Evolutionary conservation across 179 eudicot species (phyloP).

Genomic region (Beta lomatogona): DNA sequence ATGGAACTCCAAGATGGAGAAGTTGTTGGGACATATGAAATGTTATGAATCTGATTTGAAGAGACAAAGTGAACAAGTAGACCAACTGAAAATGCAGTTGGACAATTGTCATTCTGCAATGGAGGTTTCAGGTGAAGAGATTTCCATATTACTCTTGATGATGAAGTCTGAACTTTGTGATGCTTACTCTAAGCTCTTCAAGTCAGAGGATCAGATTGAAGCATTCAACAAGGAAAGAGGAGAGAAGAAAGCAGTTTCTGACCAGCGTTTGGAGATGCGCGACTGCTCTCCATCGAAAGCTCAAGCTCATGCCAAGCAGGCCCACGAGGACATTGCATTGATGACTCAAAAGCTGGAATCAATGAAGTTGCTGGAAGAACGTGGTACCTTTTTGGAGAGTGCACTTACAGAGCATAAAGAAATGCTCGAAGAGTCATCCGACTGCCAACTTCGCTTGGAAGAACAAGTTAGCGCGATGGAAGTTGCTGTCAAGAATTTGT

Average conservation of each 20-base stretch:
- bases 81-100: constrained; percentile 54
- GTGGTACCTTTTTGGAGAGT: constrained; percentile 40
- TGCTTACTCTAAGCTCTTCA: constrained; percentile 40
- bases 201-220: constrained; percentile 39
- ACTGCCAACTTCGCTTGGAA: constrained; percentile 41
- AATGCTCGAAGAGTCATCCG: constrained; percentile 54
- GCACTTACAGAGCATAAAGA: constrained; percentile 51
- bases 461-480: constrained; percentile 59
- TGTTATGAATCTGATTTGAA: constrained; percentile 47
- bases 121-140: constrained; percentile 68
- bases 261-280: constrained; percentile 40
- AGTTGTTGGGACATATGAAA: constrained; percentile 46
- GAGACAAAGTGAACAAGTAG: constrained; percentile 44
- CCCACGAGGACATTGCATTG: constrained; percentile 44
- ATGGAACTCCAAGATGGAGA: constrained; percentile 65
- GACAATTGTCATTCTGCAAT: constrained; percentile 61
- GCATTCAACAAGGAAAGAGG: constrained; percentile 18
- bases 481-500: constrained; percentile 38
- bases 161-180: constrained; percentile 59
- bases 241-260: constrained; percentile 35
- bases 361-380: constrained; percentile 41
- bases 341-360: constrained; percentile 53
- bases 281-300: constrained; percentile 31
- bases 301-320: constrained; percentile 43
- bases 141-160: constrained; percentile 57